Percentiles rank a stretch among this genome's conserved stretches.
Evolutionary conservation across 148 eudicot species (phyloP).

Genomic region (Agrostemma githago): DNA sequence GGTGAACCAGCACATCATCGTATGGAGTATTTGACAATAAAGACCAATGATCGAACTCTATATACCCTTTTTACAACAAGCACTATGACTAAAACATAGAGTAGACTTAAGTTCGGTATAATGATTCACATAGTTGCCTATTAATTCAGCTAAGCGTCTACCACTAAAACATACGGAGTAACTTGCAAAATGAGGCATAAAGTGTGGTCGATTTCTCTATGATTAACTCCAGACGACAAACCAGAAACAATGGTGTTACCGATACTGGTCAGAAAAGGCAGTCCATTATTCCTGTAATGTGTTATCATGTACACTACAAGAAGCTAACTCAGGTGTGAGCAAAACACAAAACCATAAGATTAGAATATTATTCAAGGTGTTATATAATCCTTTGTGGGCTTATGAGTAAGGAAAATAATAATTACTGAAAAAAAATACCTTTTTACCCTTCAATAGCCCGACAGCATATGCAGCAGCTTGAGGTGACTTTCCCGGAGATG

Average conservation of each 20-base stretch:
- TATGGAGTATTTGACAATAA: no score
- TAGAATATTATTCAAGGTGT: neutral
- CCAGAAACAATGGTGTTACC: neutral
- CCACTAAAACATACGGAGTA: no score
- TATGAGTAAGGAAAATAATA: neutral
- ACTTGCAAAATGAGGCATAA: no score
- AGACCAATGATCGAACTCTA: no score
- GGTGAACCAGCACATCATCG: no score
- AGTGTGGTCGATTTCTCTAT: no score
- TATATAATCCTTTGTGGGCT: neutral
- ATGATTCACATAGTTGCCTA: no score
- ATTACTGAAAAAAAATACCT: slow-evolving; percentile 36
- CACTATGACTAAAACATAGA: no score
- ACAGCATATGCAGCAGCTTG: slow-evolving; percentile 48
- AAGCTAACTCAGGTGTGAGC: neutral
- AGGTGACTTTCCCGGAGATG: slow-evolving; percentile 49
- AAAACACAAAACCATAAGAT: neutral
- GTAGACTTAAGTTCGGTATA: no score
- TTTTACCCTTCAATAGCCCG: slow-evolving; percentile 61
- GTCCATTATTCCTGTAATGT: neutral
- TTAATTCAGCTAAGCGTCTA: no score
- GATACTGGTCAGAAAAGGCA: neutral
- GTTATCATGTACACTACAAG: neutral
- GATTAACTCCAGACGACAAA: no score
- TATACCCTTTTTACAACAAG: no score